These are phyloP conservation scores for Apiotrichum sp. DNA, from an alignment of 1,284 basidiomycete genomes.

Conservation along the genomic window DNA sequence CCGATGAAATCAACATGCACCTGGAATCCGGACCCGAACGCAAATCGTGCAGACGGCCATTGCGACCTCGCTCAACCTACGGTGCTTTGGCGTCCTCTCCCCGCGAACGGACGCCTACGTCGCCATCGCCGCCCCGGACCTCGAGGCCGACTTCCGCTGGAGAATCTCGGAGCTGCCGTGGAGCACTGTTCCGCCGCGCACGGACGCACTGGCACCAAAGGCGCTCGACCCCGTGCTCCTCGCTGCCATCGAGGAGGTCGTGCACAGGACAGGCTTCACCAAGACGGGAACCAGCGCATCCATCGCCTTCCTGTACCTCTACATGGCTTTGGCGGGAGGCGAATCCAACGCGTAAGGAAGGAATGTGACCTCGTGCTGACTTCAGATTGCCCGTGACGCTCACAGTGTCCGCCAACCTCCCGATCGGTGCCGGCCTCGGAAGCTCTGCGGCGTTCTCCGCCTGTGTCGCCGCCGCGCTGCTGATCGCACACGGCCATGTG, in stretches of 20 bases:
- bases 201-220: constrained; percentile 53
- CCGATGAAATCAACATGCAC: background rate
- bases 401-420: constrained; percentile 81
- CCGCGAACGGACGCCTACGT: constrained; percentile 69
- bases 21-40: background rate
- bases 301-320: constrained; percentile 87
- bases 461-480: constrained; percentile 73
- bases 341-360: constrained; percentile 54
- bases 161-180: constrained; percentile 76
- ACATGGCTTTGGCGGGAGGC: constrained; percentile 65
- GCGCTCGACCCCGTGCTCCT: constrained; percentile 65
- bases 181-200: constrained; percentile 59
- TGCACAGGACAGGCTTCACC: constrained; percentile 26
- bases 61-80: constrained; percentile 88
- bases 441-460: constrained; percentile 85
- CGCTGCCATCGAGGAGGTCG: constrained; percentile 55
- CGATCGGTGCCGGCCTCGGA: constrained; percentile 96
- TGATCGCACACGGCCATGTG: constrained; percentile 49
- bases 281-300: constrained; percentile 58
- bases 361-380: background rate
- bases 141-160: constrained; percentile 79
- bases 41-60: constrained; percentile 75
- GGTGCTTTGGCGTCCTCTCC: constrained; percentile 82
- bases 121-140: constrained; percentile 72
- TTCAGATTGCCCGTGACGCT: constrained; percentile 56